These are phyloP conservation scores for Fonsecaea multimorphosa DNA, from an alignment of 2,329 filamentous ascomycete genomes.

Conservation along the genomic window DNA sequence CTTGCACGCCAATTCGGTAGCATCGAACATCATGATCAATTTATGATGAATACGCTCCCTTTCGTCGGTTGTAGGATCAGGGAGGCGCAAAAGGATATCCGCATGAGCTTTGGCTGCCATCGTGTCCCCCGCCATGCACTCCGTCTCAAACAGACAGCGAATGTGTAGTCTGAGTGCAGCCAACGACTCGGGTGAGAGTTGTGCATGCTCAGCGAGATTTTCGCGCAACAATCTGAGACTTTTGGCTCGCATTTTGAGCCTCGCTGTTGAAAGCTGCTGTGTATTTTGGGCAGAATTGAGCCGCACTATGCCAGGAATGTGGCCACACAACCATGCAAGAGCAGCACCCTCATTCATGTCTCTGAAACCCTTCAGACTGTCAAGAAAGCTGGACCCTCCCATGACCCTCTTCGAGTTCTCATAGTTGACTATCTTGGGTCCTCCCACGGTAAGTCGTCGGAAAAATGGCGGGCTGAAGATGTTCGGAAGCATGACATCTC, in stretches of 20 bases:
- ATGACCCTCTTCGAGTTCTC: conserved; percentile 8
- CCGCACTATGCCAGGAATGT: conserved; percentile 9
- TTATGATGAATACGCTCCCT: conserved; percentile 5
- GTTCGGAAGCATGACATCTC: conserved; percentile 23
- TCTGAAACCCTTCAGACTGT: conserved; percentile 10
- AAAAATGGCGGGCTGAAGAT: conserved; percentile 16
- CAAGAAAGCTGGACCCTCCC: conserved; percentile 10
- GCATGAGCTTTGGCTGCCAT: conserved; percentile 16
- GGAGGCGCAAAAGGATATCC: conserved; percentile 18
- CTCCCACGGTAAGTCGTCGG: conserved; percentile 14
- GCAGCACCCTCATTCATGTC: conserved; percentile 19
- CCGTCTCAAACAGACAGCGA: conserved; percentile 11
- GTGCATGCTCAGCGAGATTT: background rate
- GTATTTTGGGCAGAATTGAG: conserved; percentile 1
- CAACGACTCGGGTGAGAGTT: conserved; percentile 6
- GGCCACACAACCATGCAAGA: conserved; percentile 22
- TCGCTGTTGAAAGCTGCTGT: conserved; percentile 2
- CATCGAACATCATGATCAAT: conserved; percentile 18
- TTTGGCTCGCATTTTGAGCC: conserved; percentile 17
- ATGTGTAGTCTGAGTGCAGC: conserved; percentile 14
- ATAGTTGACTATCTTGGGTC: conserved; percentile 8
- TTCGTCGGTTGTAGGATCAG: conserved; percentile 7
- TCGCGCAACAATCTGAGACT: conserved; percentile 19
- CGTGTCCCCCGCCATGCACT: conserved; percentile 17
- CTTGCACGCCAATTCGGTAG: conserved; percentile 19